These are phyloP conservation scores for Monosporozyma aerobia DNA, from an alignment of 805 yeast genomes.

Conservation along the genomic window DNA sequence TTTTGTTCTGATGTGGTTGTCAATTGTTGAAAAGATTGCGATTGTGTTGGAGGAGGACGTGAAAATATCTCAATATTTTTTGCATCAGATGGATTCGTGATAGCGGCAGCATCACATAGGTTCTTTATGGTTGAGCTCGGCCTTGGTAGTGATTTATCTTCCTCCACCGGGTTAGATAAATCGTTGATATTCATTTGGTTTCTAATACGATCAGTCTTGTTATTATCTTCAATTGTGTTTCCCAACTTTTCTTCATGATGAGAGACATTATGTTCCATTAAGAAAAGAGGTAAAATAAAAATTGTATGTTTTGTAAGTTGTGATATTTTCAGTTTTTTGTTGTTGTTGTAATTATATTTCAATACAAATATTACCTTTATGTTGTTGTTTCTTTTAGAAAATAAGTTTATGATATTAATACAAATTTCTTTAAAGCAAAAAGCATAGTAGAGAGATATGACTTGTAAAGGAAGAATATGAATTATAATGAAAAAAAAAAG, in stretches of 20 bases:
- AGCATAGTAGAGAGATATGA: background rate
- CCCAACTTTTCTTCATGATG: constrained; percentile 1
- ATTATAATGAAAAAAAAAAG: background rate
- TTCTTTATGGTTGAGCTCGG: background rate
- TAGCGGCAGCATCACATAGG: background rate
- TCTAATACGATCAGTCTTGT: background rate
- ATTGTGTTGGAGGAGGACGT: background rate
- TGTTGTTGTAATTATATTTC: background rate
- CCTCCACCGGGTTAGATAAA: constrained; percentile 1
- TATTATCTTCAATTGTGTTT: background rate
- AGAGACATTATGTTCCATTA: constrained; percentile 1
- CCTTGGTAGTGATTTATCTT: background rate
- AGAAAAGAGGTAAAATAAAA: background rate
- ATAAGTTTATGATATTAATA: background rate
- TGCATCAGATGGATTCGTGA: background rate
- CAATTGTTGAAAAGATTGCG: background rate
- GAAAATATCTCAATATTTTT: background rate
- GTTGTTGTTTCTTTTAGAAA: background rate
- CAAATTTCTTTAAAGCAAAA: background rate
- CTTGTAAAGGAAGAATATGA: background rate
- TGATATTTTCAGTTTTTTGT: background rate
- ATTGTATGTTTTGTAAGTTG: background rate
- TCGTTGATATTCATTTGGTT: constrained; percentile 3
- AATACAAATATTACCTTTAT: background rate
- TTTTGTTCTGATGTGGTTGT: background rate